Evolutionary conservation across 345 rosid genomes (phyloP).

Genomic region (Durio zibethinus): DNA sequence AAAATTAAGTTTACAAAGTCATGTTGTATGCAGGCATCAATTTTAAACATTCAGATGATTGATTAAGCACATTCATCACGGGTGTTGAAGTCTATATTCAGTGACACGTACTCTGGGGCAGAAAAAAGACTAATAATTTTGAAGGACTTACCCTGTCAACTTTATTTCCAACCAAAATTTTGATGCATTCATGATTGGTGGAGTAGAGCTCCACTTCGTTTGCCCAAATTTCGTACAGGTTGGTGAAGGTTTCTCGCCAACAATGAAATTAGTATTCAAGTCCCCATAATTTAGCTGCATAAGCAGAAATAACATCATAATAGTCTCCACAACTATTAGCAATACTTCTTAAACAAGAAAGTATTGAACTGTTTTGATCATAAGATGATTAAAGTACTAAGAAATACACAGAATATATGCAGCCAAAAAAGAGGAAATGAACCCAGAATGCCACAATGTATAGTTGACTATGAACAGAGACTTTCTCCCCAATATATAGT

Average conservation of each 20-base stretch:
- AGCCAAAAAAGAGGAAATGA: not conserved
- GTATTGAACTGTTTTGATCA: not conserved
- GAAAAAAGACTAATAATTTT: not conserved
- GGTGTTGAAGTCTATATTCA: not conserved
- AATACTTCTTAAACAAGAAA: not conserved
- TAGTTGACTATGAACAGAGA: not conserved
- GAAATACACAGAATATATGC: not conserved
- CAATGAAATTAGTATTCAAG: constrained; percentile 6
- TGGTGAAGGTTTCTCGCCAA: constrained; percentile 66
- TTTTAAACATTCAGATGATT: not conserved
- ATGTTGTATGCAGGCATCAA: not conserved
- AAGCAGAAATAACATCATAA: constrained; percentile 5
- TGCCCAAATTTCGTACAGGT: constrained; percentile 79
- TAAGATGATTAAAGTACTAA: not conserved
- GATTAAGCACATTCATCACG: not conserved
- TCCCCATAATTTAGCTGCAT: not conserved
- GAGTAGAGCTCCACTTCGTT: constrained; percentile 79
- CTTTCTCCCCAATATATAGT: not conserved
- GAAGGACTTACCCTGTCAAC: constrained; percentile 9
- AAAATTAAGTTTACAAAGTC: not conserved
- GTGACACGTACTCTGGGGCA: not conserved
- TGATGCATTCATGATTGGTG: constrained; percentile 6
- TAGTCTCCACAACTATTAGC: not conserved
- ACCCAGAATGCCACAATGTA: too few relatives aligned
- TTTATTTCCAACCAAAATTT: constrained; percentile 13